Evolutionary conservation across 228 moss, liverwort and hornwort species (phyloP).

Genomic region (Sphagnum fallax): DNA sequence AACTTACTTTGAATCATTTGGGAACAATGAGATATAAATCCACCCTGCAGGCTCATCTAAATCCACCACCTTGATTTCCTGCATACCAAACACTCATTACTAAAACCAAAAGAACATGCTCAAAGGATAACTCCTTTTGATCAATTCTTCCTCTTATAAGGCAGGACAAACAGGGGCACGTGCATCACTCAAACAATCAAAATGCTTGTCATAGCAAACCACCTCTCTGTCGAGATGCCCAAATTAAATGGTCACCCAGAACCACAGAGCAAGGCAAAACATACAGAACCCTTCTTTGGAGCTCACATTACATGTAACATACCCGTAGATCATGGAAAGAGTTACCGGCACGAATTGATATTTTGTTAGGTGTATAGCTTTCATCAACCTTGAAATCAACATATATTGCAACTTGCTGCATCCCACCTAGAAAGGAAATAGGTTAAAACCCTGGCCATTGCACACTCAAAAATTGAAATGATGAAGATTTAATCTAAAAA

Average conservation of each 20-base stretch:
- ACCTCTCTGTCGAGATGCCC: too few relatives aligned
- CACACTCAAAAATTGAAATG: background rate
- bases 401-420: slow-evolving; percentile 83
- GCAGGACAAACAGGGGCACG: too few relatives aligned
- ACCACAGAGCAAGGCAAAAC: too few relatives aligned
- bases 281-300: too few relatives aligned
- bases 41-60: slow-evolving; percentile 82
- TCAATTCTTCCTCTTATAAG: too few relatives aligned
- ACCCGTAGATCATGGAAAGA: slow-evolving; percentile 98
- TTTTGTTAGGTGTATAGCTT: slow-evolving; percentile 98
- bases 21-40: slow-evolving; percentile 80
- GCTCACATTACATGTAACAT: slow-evolving; percentile 3
- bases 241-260: too few relatives aligned
- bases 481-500: background rate
- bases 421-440: slow-evolving; percentile 1
- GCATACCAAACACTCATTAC: slow-evolving; percentile 12
- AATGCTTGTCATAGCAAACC: too few relatives aligned
- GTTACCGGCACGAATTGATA: slow-evolving; percentile 88
- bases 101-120: background rate
- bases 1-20: slow-evolving; percentile 73
- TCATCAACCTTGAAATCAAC: slow-evolving; percentile 97
- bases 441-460: background rate
- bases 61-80: slow-evolving; percentile 98
- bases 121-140: too few relatives aligned
- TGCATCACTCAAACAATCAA: too few relatives aligned